phyloP scores from a whole-genome alignment of 2,329 filamentous ascomycete genomes.

The Tolypocladium inflatum region DNA sequence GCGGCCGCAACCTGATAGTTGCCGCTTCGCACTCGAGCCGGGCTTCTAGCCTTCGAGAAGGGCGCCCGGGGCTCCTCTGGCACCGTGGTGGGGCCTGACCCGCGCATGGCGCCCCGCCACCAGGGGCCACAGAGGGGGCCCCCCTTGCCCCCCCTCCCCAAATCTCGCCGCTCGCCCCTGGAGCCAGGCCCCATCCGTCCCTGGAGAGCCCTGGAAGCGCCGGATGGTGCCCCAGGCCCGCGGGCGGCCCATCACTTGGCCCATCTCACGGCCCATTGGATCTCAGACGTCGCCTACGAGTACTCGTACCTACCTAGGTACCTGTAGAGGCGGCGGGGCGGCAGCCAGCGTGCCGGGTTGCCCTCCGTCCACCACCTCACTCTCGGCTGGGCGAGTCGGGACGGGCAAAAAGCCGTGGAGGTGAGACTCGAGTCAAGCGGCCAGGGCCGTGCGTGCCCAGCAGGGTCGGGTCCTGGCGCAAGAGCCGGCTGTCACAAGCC shows the following conservation, averaged over 20 bases:
- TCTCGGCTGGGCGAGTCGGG: no score
- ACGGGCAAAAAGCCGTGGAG: background rate
- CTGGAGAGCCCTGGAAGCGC: background rate
- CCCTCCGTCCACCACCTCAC: no score
- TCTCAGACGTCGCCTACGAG: background rate
- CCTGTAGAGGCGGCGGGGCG: background rate
- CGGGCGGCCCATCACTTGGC: background rate
- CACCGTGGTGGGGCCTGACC: background rate
- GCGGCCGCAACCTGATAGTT: background rate
- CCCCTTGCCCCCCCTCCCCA: background rate
- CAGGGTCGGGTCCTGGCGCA: background rate
- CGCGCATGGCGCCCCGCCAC: background rate
- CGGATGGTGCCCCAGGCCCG: background rate
- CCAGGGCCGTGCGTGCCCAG: background rate
- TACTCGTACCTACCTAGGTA: no score
- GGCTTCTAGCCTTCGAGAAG: background rate
- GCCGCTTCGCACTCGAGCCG: background rate
- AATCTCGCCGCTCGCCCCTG: background rate
- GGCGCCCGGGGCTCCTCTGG: background rate
- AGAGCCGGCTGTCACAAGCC: background rate
- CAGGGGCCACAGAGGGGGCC: background rate
- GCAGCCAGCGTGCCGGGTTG: background rate
- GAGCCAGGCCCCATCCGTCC: background rate
- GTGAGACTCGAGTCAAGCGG: background rate
- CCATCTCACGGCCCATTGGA: background rate